Conservation (phyloP, 1,284 basidiomycete genomes). For the Bjerkandera adusta region DNA sequence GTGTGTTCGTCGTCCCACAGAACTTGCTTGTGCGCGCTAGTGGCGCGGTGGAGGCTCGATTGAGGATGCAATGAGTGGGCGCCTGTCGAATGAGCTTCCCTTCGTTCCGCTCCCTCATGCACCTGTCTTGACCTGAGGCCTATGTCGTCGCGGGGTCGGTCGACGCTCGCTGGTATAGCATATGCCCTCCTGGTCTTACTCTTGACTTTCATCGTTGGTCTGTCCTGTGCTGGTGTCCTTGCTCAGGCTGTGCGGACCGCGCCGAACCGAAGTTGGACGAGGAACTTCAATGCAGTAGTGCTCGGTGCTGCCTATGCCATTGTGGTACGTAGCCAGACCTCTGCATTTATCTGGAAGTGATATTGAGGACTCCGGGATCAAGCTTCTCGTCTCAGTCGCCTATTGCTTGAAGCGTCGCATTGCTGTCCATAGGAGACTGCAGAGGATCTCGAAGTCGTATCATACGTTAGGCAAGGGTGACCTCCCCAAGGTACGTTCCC, state of each 20-base stretch:
- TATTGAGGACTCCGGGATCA: conserved; percentile 27
- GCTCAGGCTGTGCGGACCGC: conserved; percentile 69
- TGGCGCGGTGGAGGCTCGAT: no score
- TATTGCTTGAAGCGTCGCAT: conserved; percentile 68
- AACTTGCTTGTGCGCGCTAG: no score
- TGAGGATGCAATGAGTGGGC: no score
- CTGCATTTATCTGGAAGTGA: not conserved
- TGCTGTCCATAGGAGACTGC: conserved; percentile 57
- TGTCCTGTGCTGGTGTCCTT: conserved; percentile 62
- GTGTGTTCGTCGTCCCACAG: no score
- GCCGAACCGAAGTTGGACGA: conserved; percentile 45
- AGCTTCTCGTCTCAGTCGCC: conserved; percentile 45
- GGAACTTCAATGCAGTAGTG: conserved; percentile 63
- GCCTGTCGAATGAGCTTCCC: no score
- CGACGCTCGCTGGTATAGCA: conserved; percentile 29
- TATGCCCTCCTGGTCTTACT: conserved; percentile 56
- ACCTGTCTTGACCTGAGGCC: no score
- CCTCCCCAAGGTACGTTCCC: conserved; percentile 62
- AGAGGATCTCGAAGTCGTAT: conserved; percentile 72
- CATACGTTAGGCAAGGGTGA: conserved; percentile 60
- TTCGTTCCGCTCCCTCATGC: no score
- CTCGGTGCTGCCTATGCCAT: conserved; percentile 65
- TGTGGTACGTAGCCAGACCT: conserved; percentile 45
- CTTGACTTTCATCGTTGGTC: conserved; percentile 51
- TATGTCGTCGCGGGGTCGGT: conserved; percentile 27